Base-by-base conservation (phyloP, 495 filamentous ascomycete genomes). In the Neurospora sp. region DNA sequence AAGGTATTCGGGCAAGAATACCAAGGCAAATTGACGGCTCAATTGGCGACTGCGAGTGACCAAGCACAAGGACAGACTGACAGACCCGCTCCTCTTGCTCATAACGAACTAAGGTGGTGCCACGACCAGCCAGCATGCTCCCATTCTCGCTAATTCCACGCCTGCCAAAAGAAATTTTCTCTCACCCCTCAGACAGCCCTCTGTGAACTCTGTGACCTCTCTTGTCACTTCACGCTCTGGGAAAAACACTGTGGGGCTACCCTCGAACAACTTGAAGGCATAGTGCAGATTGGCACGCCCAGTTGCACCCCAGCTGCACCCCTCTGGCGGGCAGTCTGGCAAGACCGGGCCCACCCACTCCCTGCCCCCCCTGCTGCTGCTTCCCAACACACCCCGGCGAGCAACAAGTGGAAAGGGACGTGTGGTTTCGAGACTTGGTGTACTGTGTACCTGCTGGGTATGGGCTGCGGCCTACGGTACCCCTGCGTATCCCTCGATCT, bases 71-170 rank as follows among this genome's bases (percentile, higher is more conserved):
- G 53, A 59, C 72, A 77, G 74, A 72, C 48, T 48, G 39, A 40
- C 40, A 59, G 72, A 61, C 75, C 76, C 79, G 75, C 77, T 75
- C 40, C 72, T 71, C 61, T 53, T 61, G 73, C 74, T 75, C 75
- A 76, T 75, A 76, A 77, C 74, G 71, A 74, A 76, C 76, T 74
- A 77, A 73, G 74, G 75, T 81, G 79, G 79, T 81, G 79, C 78
- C 79, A 81, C 79, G 75, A 79, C 71, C 74, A 74, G 76, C 59
- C 76, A 61, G 53, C 27, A 61, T 61, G 53, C 27, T 61, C 53
- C 22, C 53, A 61, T 35, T 61, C 78, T 77, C 75, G 75, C 45
- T 81, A 81, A 59, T 59, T 45, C 44, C 78, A 81, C 78, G 70
- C 79, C 79, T 68, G 5, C 37, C 70, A 69, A 72, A 71, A 69